These are phyloP conservation scores for Neurospora tetrasperma DNA, from an alignment of 495 filamentous ascomycete species.

Conservation along the genomic window DNA sequence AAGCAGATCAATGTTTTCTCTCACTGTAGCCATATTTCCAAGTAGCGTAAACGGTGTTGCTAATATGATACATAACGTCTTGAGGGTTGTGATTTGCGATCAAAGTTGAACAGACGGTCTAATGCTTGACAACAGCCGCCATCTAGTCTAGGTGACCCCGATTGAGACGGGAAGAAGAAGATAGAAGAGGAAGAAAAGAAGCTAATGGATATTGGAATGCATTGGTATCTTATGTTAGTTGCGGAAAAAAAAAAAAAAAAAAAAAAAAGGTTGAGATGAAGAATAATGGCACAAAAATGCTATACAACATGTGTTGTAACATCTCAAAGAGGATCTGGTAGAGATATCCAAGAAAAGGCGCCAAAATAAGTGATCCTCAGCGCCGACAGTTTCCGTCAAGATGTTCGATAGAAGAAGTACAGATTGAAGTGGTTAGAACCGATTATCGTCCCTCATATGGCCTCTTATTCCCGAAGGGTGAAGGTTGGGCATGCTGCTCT, in stretches of 20 bases:
- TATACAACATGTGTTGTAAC: background rate
- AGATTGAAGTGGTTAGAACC: slow-evolving; percentile 10
- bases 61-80: background rate
- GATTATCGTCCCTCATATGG: slow-evolving; percentile 34
- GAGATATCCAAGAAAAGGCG: background rate
- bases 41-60: background rate
- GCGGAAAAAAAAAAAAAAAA: too few relatives aligned
- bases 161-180: background rate
- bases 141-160: background rate
- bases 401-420: background rate
- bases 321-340: background rate
- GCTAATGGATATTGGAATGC: background rate
- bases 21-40: background rate
- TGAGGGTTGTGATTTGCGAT: background rate
- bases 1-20: background rate
- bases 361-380: background rate
- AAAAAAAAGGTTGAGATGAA: background rate
- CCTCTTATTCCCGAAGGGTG: slow-evolving; percentile 27
- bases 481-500: slow-evolving; percentile 31
- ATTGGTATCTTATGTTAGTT: background rate
- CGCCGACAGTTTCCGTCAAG: background rate
- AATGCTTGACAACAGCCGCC: background rate
- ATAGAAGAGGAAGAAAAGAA: background rate
- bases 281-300: background rate
- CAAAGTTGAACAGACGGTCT: background rate